Evolutionary conservation across 331 rosid genomes (phyloP).

Genomic region (Malus hybrid): DNA sequence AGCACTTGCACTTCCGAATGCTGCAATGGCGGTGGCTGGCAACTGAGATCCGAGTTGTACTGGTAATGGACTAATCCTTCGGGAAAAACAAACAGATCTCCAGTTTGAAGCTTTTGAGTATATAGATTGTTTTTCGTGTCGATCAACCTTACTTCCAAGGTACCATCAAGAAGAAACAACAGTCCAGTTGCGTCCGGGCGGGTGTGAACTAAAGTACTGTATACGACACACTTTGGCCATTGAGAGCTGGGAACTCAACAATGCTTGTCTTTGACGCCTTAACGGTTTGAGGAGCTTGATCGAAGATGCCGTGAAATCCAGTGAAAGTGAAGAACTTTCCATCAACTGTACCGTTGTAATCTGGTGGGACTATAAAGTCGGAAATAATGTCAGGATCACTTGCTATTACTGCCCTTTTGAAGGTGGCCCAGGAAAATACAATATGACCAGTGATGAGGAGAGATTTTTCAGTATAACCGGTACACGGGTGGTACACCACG

Average conservation of each 20-base stretch:
- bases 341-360: neutral
- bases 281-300: neutral
- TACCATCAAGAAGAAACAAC: neutral
- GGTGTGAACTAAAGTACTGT: conserved; percentile 8
- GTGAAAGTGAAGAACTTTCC: neutral
- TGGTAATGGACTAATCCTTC: conserved; percentile 14
- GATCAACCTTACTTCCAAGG: conserved; percentile 6
- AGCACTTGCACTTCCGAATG: conserved; percentile 13
- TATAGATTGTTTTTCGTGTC: conserved; percentile 4
- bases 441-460: neutral
- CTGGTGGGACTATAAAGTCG: neutral
- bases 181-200: conserved; percentile 2
- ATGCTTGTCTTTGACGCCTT: neutral
- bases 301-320: neutral
- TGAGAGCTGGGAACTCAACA: conserved; percentile 12
- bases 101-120: conserved; percentile 3
- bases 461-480: no score
- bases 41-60: neutral
- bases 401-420: neutral
- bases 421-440: neutral
- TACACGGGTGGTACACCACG: no score
- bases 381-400: neutral
- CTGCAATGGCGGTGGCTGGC: conserved; percentile 3
- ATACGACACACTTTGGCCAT: conserved; percentile 3
- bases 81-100: conserved; percentile 13